Evolutionary conservation across 352 stramenopile genomes (phyloP).

Genomic region (Globisporangium parvum): DNA sequence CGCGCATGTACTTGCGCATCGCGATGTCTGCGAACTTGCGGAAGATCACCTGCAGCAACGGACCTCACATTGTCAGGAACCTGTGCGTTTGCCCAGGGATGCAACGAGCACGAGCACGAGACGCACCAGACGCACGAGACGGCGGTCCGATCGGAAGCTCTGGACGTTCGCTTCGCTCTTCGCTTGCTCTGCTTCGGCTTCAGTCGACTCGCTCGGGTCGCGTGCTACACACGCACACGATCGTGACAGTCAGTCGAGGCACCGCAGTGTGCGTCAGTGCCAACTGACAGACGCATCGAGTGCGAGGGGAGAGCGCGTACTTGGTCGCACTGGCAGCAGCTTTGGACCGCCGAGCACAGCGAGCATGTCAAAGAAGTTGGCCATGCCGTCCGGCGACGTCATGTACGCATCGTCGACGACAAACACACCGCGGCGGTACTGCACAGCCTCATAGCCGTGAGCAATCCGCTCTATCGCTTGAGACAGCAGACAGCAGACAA

Average conservation of each 20-base stretch:
- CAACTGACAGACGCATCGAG: too few species aligned
- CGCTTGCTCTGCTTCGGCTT: slow-evolving; percentile 42
- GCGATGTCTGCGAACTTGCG: slow-evolving; percentile 59
- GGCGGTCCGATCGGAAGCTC: slow-evolving; percentile 77
- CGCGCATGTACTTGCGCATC: slow-evolving; percentile 57
- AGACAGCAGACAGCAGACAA: too few species aligned
- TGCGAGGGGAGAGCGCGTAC: too few species aligned
- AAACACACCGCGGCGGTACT: slow-evolving; percentile 53
- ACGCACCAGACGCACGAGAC: slow-evolving; percentile 60
- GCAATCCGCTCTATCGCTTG: background rate
- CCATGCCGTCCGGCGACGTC: slow-evolving; percentile 21
- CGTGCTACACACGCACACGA: slow-evolving; percentile 18
- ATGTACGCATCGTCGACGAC: slow-evolving; percentile 42
- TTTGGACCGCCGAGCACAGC: slow-evolving; percentile 48
- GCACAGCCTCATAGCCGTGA: background rate
- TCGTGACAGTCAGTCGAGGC: too few species aligned
- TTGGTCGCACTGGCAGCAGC: slow-evolving; percentile 44
- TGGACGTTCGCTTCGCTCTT: slow-evolving; percentile 68
- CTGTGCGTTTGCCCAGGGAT: too few species aligned
- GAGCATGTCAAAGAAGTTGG: slow-evolving; percentile 63
- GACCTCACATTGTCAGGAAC: too few species aligned
- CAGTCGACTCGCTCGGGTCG: slow-evolving; percentile 40
- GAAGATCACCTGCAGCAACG: slow-evolving; percentile 51
- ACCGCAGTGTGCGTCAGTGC: background rate
- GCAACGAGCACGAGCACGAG: background rate